These are phyloP conservation scores for Mariannaea elegans DNA, from an alignment of 2,329 filamentous ascomycete genomes.

Conservation along the genomic window DNA sequence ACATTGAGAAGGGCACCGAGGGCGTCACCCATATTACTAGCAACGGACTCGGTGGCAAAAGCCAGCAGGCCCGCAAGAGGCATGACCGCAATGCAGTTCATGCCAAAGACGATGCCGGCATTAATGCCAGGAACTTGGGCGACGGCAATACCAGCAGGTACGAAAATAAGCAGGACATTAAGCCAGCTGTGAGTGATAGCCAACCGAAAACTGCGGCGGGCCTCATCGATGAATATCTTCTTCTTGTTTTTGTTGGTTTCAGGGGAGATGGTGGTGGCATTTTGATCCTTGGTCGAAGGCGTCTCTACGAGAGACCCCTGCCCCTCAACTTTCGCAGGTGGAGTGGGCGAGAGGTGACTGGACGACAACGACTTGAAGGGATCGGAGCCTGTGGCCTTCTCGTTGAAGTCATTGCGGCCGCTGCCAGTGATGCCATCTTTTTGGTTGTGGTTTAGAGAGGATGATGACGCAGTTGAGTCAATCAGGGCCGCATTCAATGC, in stretches of 20 bases:
- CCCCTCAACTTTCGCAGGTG: constrained; percentile 61
- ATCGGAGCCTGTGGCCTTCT: constrained; percentile 27
- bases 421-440: constrained; percentile 12
- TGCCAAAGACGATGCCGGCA: constrained; percentile 72
- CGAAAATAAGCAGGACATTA: constrained; percentile 80
- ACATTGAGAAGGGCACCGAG: constrained; percentile 78
- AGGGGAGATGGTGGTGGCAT: constrained; percentile 44
- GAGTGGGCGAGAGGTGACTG: constrained; percentile 45
- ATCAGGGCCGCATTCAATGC: constrained; percentile 27
- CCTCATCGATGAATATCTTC: constrained; percentile 56
- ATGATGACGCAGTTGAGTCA: constrained; percentile 24
- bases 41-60: constrained; percentile 79
- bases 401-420: constrained; percentile 22
- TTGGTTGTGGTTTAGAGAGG: constrained; percentile 12
- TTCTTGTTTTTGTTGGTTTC: constrained; percentile 42
- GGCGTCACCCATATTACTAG: constrained; percentile 75
- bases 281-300: constrained; percentile 28
- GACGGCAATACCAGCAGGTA: constrained; percentile 78
- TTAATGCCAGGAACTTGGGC: constrained; percentile 62
- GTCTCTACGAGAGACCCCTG: constrained; percentile 64
- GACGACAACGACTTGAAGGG: constrained; percentile 38
- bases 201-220: constrained; percentile 61
- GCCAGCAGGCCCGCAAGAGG: constrained; percentile 77
- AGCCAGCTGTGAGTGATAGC: constrained; percentile 78
- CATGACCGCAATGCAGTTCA: constrained; percentile 80